phyloP scores from a whole-genome alignment of 2,329 filamentous ascomycete species.

The Nothomitra cinnamomea region DNA sequence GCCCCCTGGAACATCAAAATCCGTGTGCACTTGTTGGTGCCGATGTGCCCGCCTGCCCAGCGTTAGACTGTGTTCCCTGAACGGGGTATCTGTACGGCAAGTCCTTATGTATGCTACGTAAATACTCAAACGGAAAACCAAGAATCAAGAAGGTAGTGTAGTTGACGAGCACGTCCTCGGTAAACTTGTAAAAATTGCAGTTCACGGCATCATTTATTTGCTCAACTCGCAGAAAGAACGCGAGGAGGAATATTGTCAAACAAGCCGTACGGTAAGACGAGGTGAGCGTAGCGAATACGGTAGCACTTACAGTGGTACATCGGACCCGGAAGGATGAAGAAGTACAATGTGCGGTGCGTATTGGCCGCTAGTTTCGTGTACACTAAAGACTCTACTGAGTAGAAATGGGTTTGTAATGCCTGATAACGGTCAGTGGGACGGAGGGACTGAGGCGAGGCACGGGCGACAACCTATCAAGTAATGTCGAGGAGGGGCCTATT shows the following conservation, averaged over 20 bases:
- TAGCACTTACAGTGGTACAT: background rate
- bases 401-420: slow-evolving; percentile 1
- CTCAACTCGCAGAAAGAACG: too few relatives aligned
- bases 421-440: background rate
- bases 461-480: background rate
- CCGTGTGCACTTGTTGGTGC: background rate
- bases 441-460: background rate
- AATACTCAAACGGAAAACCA: too few relatives aligned
- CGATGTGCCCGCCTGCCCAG: background rate
- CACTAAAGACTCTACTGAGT: background rate
- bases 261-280: too few relatives aligned
- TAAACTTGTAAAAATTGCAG: too few relatives aligned
- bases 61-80: background rate
- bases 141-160: too few relatives aligned
- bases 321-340: background rate
- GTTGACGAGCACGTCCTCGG: too few relatives aligned
- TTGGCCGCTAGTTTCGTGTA: background rate
- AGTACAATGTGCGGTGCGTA: background rate
- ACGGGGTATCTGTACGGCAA: too few relatives aligned
- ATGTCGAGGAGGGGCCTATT: background rate
- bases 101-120: too few relatives aligned
- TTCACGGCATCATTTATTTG: too few relatives aligned
- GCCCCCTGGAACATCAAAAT: background rate
- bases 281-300: background rate
- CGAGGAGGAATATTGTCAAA: too few relatives aligned